These are phyloP conservation scores for Colletotrichum paranaense DNA, from an alignment of 2,329 filamentous ascomycete species.

Conservation along the genomic window DNA sequence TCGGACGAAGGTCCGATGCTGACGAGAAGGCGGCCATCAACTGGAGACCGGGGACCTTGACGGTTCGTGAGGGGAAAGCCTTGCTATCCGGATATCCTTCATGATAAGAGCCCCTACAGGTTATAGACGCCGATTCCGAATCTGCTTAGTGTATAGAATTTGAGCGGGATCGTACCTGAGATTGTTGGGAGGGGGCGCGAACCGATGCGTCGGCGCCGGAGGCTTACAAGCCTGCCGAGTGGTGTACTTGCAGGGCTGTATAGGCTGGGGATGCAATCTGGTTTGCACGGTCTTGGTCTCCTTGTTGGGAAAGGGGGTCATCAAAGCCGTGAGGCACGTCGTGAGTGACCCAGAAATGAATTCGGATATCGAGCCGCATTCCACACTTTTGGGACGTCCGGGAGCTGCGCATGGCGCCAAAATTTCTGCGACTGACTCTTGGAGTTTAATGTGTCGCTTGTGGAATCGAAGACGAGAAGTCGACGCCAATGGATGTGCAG, in stretches of 20 bases:
- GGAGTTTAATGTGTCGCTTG: background rate
- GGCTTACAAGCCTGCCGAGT: slow-evolving; percentile 21
- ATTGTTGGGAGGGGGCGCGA: slow-evolving; percentile 31
- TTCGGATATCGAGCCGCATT: slow-evolving; percentile 32
- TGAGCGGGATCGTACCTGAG: background rate
- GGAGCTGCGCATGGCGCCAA: background rate
- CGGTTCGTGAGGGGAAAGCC: slow-evolving; percentile 26
- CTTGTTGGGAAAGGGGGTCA: slow-evolving; percentile 25
- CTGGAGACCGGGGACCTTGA: slow-evolving; percentile 12
- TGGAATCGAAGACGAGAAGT: background rate
- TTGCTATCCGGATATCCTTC: background rate
- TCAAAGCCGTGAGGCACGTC: slow-evolving; percentile 1
- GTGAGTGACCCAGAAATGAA: slow-evolving; percentile 8
- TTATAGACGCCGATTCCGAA: slow-evolving; percentile 5
- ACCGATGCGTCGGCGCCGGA: slow-evolving; percentile 31
- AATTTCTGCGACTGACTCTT: background rate
- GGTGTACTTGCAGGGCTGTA: slow-evolving; percentile 11
- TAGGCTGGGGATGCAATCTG: slow-evolving; percentile 28
- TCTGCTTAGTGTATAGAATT: slow-evolving; percentile 23
- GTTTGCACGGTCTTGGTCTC: slow-evolving; percentile 29
- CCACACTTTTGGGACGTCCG: background rate
- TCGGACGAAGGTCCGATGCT: slow-evolving; percentile 19
- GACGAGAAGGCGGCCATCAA: slow-evolving; percentile 4
- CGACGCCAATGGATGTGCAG: background rate
- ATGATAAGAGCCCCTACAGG: slow-evolving; percentile 6